A percentile compares a stretch with the other conserved stretches of the same genome.
phyloP scores from a whole-genome alignment of 1,284 basidiomycete genomes.

The Singerocomus rubriflavus region DNA sequence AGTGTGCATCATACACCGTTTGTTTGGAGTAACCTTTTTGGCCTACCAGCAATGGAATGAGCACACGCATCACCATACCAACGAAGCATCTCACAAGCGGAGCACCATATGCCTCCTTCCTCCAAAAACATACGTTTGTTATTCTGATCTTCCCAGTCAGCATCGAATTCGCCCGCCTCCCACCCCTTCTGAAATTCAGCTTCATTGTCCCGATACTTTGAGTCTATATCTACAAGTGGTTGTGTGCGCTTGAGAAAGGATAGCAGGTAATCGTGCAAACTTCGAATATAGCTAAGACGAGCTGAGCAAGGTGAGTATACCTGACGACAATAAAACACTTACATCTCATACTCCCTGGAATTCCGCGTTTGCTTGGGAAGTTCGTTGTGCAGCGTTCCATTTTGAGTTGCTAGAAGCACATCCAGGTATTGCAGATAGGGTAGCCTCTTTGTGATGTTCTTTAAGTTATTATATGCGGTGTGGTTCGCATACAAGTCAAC shows the following conservation, averaged over 20 bases:
- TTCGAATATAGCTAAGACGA: constrained; percentile 69
- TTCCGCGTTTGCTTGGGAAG: constrained; percentile 71
- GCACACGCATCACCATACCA: constrained; percentile 4
- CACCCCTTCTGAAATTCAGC: constrained; percentile 77
- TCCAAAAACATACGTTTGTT: constrained; percentile 36
- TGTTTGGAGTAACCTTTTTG: constrained; percentile 95
- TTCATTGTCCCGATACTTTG: constrained; percentile 62
- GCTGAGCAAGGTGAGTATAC: constrained; percentile 12
- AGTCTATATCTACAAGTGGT: constrained; percentile 81
- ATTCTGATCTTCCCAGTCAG: constrained; percentile 69
- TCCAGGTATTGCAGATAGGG: constrained; percentile 93
- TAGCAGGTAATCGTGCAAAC: constrained; percentile 80
- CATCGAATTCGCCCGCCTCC: constrained; percentile 70
- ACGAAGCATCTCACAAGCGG: constrained; percentile 70
- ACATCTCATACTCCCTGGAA: constrained; percentile 79
- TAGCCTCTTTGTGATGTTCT: constrained; percentile 73
- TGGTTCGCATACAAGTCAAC: constrained; percentile 92
- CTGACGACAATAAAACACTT: constrained; percentile 31
- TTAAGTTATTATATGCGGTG: constrained; percentile 87
- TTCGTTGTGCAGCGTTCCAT: constrained; percentile 62
- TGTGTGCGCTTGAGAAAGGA: constrained; percentile 87
- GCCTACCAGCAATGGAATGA: constrained; percentile 46
- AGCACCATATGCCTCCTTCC: constrained; percentile 86
- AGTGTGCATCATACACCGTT: constrained; percentile 95
- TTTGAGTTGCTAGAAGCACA: constrained; percentile 61